These are phyloP conservation scores for Triticum urartu DNA, from an alignment of 176 grass and related monocot genomes.

Conservation along the genomic window DNA sequence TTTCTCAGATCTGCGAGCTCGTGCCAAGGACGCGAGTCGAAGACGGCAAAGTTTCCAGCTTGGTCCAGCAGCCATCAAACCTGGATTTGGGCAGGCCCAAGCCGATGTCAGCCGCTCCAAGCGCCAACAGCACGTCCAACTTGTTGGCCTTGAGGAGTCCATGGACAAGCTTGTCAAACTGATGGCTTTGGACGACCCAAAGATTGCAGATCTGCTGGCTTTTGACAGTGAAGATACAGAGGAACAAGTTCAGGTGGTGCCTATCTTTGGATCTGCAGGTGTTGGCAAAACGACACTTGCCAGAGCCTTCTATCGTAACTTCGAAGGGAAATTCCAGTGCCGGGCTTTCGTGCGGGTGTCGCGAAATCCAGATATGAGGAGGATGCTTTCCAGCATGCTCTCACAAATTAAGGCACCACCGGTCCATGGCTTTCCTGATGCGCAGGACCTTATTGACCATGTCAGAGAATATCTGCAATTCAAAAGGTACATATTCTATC, in stretches of 20 bases:
- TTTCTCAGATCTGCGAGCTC: neutral
- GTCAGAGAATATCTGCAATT: neutral
- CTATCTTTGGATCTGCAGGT: neutral
- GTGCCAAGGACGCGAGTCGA: neutral
- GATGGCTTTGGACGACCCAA: neutral
- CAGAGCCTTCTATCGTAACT: neutral
- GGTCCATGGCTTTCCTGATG: neutral
- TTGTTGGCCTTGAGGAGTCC: neutral
- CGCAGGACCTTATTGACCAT: neutral
- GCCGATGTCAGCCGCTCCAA: neutral
- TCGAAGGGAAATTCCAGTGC: neutral
- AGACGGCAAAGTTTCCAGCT: neutral
- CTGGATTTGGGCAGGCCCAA: neutral
- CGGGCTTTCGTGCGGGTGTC: neutral
- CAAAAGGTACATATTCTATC: neutral
- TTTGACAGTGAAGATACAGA: neutral
- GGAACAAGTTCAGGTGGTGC: neutral
- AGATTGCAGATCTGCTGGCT: neutral
- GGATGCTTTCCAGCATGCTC: neutral
- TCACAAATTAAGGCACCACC: neutral
- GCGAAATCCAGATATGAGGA: neutral
- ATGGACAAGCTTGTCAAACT: neutral
- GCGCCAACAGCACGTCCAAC: accelerated
- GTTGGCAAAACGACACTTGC: neutral
- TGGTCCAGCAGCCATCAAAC: neutral